A percentile compares a stretch with the other conserved stretches of the same genome.
Conservation (phyloP, 805 yeast species). For the Groenewaldozyma salmanticensis region DNA sequence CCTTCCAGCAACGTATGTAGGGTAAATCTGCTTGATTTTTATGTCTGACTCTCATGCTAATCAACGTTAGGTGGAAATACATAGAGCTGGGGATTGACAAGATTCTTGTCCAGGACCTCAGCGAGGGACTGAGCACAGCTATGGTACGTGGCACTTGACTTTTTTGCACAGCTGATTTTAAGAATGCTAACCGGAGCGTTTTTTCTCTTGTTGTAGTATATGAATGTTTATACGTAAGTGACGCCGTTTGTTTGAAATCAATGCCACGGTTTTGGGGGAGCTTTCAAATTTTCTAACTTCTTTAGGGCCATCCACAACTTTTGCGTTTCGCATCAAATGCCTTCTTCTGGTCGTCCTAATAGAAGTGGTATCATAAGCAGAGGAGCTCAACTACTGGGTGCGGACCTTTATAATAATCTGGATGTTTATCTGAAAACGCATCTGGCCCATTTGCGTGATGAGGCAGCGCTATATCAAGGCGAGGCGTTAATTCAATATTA, state of each 20-base stretch:
- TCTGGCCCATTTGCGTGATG: constrained; percentile 20
- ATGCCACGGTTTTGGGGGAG: background rate
- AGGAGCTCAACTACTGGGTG: constrained; percentile 61
- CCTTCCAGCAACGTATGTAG: constrained; percentile 23
- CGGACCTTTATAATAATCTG: constrained; percentile 72
- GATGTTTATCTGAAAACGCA: constrained; percentile 56
- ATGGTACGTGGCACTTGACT: constrained; percentile 19
- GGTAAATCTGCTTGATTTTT: background rate
- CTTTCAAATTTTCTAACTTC: constrained; percentile 50
- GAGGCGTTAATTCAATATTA: constrained; percentile 75
- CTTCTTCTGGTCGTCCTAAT: constrained; percentile 10
- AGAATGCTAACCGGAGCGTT: background rate
- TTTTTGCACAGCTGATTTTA: background rate
- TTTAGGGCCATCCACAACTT: constrained; percentile 69
- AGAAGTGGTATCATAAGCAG: constrained; percentile 10
- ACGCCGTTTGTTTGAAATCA: background rate
- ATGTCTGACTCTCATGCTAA: constrained; percentile 1
- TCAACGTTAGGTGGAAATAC: constrained; percentile 28
- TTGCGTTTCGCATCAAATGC: constrained; percentile 42
- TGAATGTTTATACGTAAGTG: constrained; percentile 30
- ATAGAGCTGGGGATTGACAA: constrained; percentile 31
- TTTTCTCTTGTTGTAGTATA: constrained; percentile 13
- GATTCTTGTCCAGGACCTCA: constrained; percentile 29
- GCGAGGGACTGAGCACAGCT: constrained; percentile 28
- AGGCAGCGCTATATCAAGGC: constrained; percentile 34